Conservation (phyloP, 352 stramenopile species). For the Phytophthora tubulina region DNA sequence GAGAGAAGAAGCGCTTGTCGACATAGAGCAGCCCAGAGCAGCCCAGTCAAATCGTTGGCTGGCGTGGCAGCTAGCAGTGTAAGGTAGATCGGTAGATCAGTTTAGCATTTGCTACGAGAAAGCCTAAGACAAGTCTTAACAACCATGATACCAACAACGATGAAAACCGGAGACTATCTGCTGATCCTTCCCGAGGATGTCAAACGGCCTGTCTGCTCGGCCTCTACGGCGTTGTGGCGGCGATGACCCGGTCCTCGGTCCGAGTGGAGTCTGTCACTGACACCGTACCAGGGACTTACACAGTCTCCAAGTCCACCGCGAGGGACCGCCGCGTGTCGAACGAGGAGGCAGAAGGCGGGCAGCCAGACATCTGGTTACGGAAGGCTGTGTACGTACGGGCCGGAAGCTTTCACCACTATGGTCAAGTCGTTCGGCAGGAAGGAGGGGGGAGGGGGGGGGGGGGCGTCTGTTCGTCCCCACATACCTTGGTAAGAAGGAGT, state of each 20-base stretch:
- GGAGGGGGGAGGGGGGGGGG: too few species aligned
- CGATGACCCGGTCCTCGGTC: neutral
- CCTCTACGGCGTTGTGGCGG: neutral
- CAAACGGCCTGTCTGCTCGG: neutral
- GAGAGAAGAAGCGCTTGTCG: neutral
- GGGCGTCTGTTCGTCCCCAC: neutral
- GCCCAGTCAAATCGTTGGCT: neutral
- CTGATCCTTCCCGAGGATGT: neutral
- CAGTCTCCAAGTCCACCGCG: neutral
- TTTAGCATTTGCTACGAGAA: neutral
- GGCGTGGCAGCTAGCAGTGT: neutral
- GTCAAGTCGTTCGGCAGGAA: neutral
- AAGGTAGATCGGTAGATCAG: neutral
- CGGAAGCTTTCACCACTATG: neutral
- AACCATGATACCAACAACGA: neutral
- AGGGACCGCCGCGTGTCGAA: neutral
- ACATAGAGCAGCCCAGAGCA: too few species aligned
- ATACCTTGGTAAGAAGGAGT: neutral
- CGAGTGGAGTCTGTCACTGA: neutral
- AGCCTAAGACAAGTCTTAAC: neutral
- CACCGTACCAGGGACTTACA: neutral
- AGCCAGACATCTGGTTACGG: neutral
- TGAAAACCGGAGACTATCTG: neutral
- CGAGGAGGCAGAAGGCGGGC: neutral
- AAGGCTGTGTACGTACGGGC: neutral